Conservation (phyloP, 257 asterid species). For the Agastache rugosa region DNA sequence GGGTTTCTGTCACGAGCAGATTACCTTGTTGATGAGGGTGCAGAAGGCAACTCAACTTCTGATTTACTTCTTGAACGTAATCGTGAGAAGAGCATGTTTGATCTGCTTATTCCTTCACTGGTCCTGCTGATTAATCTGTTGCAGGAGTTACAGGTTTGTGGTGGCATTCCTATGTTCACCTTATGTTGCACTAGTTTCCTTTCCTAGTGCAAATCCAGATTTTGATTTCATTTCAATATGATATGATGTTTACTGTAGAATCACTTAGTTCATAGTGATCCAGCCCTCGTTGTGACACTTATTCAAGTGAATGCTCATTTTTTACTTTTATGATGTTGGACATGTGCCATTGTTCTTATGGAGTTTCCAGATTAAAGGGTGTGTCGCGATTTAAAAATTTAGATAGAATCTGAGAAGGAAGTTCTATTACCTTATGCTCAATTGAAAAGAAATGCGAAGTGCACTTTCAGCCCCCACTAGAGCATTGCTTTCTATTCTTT, state of each 20-base stretch:
- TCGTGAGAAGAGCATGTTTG: conserved; percentile 86
- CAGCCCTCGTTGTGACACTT: conserved; percentile 1
- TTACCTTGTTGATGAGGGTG: conserved; percentile 96
- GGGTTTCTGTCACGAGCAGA: conserved; percentile 57
- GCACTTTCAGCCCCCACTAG: conserved; percentile 5
- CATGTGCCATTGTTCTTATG: conserved; percentile 13
- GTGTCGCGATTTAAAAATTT: conserved; percentile 17
- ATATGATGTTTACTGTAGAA: conserved; percentile 21
- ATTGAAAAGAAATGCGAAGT: conserved; percentile 14
- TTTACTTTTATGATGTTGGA: conserved; percentile 9
- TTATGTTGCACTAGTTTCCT: not conserved
- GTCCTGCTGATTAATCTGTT: conserved; percentile 78
- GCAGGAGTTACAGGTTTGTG: conserved; percentile 78
- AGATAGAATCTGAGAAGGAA: not conserved
- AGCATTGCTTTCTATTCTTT: conserved; percentile 22
- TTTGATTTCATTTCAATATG: conserved; percentile 24
- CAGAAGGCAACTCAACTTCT: conserved; percentile 88
- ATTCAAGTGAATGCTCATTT: conserved; percentile 13
- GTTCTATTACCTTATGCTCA: not conserved
- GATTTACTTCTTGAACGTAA: conserved; percentile 91
- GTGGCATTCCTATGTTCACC: conserved; percentile 12
- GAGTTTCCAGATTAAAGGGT: conserved; percentile 16
- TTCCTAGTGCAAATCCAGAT: conserved; percentile 4
- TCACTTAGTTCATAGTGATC: conserved; percentile 4
- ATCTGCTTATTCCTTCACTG: conserved; percentile 84